Percentiles rank a stretch among this genome's conserved stretches.
phyloP scores from a whole-genome alignment of 495 filamentous ascomycete species.

The Trichodelitschia bisporula region DNA sequence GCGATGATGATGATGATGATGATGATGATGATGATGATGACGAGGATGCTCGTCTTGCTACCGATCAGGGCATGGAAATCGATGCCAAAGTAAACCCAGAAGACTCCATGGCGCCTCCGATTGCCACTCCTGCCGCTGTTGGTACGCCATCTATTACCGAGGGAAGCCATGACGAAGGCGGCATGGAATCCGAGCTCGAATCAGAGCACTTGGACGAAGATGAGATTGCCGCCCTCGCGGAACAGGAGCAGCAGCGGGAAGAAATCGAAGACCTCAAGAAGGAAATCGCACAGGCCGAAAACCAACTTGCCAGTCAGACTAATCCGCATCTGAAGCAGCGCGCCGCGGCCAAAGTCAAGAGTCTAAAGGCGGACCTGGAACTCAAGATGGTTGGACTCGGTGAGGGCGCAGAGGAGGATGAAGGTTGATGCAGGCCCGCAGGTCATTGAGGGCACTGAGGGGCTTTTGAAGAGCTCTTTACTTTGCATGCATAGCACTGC shows the following conservation, averaged over 20 bases:
- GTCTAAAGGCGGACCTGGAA: slow-evolving; percentile 26
- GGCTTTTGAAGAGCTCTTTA: too few species aligned
- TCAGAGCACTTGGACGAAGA: slow-evolving; percentile 19
- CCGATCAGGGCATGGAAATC: slow-evolving; percentile 11
- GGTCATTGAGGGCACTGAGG: too few species aligned
- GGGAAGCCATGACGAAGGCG: slow-evolving; percentile 23
- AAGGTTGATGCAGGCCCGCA: too few species aligned
- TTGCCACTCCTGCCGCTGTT: slow-evolving; percentile 3
- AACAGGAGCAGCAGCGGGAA: slow-evolving; percentile 22
- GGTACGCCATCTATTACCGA: slow-evolving; percentile 7
- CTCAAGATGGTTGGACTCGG: slow-evolving; percentile 24
- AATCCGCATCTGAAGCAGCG: slow-evolving; percentile 28
- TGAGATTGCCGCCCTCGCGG: slow-evolving; percentile 18
- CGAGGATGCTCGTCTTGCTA: slow-evolving; percentile 5
- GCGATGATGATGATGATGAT: slow-evolving; percentile 15
- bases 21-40: slow-evolving; percentile 24
- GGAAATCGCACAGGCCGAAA: slow-evolving; percentile 21
- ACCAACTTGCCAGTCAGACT: slow-evolving; percentile 14
- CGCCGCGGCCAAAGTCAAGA: slow-evolving; percentile 26
- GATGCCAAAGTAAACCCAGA: slow-evolving; percentile 3
- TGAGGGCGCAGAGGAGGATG: slow-evolving; percentile 7
- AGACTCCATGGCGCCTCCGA: slow-evolving; percentile 4
- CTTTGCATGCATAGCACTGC: too few species aligned
- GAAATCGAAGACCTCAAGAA: slow-evolving; percentile 25
- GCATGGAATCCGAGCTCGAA: slow-evolving; percentile 22